Evolutionary conservation across 2,329 filamentous ascomycete genomes (phyloP).

Genomic region (Fusarium incarnatum): DNA sequence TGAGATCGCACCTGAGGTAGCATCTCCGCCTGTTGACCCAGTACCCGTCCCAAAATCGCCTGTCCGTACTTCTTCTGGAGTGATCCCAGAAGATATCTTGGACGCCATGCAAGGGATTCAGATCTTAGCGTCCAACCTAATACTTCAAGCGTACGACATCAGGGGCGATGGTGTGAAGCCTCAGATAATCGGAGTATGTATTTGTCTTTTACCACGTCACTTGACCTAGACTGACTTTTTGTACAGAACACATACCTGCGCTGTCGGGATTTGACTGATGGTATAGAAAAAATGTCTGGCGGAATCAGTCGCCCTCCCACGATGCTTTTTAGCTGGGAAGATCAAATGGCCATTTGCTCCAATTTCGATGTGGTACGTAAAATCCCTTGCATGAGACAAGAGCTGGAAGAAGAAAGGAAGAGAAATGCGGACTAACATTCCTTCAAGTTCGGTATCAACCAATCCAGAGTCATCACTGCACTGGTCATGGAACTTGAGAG

Average conservation of each 20-base stretch:
- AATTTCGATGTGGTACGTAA: constrained; percentile 18
- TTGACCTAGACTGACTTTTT: constrained; percentile 1
- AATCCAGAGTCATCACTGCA: constrained; percentile 20
- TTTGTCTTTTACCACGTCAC: not conserved
- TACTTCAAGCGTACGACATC: constrained; percentile 4
- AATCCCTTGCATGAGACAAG: not conserved
- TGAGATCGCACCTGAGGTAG: not conserved
- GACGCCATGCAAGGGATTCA: not conserved
- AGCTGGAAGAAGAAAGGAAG: not conserved
- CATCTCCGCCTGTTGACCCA: not conserved
- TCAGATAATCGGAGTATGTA: constrained; percentile 6
- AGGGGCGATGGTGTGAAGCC: constrained; percentile 9
- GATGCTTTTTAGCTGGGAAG: constrained; percentile 10
- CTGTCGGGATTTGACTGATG: constrained; percentile 22
- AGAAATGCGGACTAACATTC: constrained; percentile 7
- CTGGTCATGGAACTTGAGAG: constrained; percentile 4
- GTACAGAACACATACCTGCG: constrained; percentile 25
- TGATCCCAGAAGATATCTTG: constrained; percentile 1
- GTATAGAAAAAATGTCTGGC: constrained; percentile 2
- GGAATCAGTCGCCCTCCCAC: not conserved
- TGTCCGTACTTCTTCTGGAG: not conserved
- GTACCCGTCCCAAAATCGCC: not conserved
- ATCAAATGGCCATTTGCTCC: constrained; percentile 19
- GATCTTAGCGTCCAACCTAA: constrained; percentile 6
- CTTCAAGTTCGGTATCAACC: constrained; percentile 10